Base-by-base conservation (phyloP, 2,329 filamentous ascomycete species). In the Fusarium floridanum region DNA sequence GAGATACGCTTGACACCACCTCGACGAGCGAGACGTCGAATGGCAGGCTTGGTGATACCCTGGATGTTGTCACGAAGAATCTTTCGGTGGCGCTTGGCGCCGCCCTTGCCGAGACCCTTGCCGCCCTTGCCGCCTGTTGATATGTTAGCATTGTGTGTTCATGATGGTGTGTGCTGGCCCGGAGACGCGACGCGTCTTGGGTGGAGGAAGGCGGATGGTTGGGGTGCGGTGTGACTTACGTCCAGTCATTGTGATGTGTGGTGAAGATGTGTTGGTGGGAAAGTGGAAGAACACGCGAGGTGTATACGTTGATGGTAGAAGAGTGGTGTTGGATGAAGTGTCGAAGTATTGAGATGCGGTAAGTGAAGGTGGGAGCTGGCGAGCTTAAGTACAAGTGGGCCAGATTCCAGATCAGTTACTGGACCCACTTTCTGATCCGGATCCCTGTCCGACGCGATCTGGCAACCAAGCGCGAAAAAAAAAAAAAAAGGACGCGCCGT, bases 1-100 rank as follows among this genome's bases (percentile, higher is more conserved):
- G 95, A 98, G 83, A 98, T 98, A 97, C 95, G 95, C 94, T 98
- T 98, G 91, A 98, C 95, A 96, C 95, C 95, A 87, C 95, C 95
- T 97, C 95, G 95, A 87, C 95, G 95, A 78, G 95, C 95, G 85
- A 98, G 95, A 97, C 95, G 95, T 83, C 95, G 94, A 88, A 98
- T 98, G 81, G 95, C 95, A 81, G 95, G 95, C 94, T 98, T 98
- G 84, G 95, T 98, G 85, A 98, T 98, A 88, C 95, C 95, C 90
- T 98, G 95, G 85, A 98, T 98, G 94, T 98, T 98, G 93, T 98
- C 95, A 88, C 95, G 95, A 86, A 98, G 91, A 90, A 98, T 98
- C 94, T 98, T 98, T 84, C 96, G 93, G 89, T 98, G 95, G 87
- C 95, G 95, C 94, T 98, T 98, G 87, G 96, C 96, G 86, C 95